Conservation (phyloP, 129 eudicot species). For the Rutidosis leptorrhynchoides region DNA sequence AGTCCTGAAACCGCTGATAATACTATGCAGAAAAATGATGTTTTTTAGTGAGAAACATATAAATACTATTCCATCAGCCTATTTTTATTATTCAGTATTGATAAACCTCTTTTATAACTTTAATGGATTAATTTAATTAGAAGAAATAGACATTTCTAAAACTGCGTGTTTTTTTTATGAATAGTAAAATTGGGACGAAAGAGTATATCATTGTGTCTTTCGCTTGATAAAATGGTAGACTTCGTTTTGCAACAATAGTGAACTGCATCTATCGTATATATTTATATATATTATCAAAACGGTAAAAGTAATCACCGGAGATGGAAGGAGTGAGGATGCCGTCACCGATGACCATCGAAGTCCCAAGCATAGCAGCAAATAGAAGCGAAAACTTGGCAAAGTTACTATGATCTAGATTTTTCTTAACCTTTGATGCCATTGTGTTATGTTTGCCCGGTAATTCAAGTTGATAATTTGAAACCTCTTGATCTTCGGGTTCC, state of each 20-base stretch:
- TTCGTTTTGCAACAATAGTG: no score
- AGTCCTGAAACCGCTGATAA: conserved; percentile 74
- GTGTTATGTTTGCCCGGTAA: conserved; percentile 40
- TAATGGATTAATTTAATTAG: no score
- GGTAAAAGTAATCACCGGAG: conserved; percentile 41
- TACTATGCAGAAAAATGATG: conserved; percentile 23
- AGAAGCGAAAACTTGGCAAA: conserved; percentile 52
- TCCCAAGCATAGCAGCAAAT: conserved; percentile 71
- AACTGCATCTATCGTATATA: no score
- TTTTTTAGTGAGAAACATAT: background rate
- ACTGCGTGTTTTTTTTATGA: no score
- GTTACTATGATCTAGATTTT: conserved; percentile 45
- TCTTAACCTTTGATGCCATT: conserved; percentile 47
- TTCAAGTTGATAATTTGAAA: conserved; percentile 52
- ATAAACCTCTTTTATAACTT: no score
- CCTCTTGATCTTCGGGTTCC: conserved; percentile 56
- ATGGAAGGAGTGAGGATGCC: conserved; percentile 80
- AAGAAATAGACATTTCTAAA: no score
- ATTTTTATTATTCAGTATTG: no score
- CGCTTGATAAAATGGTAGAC: no score
- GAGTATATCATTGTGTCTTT: no score
- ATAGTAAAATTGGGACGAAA: no score
- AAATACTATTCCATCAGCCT: no score
- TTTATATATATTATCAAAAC: no score
- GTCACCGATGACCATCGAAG: conserved; percentile 82